Evolutionary conservation across 2,329 filamentous ascomycete species (phyloP).

Genomic region (Aspergillus sp.): DNA sequence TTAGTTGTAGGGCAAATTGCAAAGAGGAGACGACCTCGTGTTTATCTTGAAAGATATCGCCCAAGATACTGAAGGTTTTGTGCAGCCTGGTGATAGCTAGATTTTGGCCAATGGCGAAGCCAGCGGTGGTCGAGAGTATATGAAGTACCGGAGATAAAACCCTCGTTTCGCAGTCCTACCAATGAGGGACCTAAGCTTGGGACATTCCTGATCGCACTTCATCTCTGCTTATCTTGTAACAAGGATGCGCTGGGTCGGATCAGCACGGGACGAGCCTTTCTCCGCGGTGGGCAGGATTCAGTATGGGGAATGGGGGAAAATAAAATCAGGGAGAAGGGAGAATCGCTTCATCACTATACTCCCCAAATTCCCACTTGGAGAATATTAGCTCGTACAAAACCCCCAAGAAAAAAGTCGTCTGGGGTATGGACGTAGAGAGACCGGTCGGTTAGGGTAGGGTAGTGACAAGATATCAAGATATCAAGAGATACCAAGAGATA

Average conservation of each 20-base stretch:
- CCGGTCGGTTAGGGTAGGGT: not conserved
- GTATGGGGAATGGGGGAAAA: no score
- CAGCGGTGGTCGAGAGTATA: not conserved
- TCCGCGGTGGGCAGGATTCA: not conserved
- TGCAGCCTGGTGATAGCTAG: not conserved
- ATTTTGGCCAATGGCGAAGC: not conserved
- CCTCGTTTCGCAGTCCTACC: not conserved
- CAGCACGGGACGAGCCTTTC: not conserved
- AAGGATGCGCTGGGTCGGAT: not conserved
- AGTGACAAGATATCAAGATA: not conserved
- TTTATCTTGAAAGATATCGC: no score
- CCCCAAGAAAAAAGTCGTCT: not conserved
- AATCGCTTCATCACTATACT: no score
- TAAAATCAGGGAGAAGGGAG: no score
- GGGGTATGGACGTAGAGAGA: conserved; percentile 4
- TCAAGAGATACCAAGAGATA: not conserved
- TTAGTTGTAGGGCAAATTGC: no score
- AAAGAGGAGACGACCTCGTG: no score
- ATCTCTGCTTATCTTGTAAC: not conserved
- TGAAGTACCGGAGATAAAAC: not conserved
- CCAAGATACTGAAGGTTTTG: no score
- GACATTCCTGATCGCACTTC: not conserved
- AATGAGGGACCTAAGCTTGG: not conserved
- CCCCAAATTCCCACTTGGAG: no score
- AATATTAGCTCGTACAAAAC: not conserved